These are phyloP conservation scores for Asclepias syriaca DNA, from an alignment of 257 asterid genomes.

Conservation along the genomic window DNA sequence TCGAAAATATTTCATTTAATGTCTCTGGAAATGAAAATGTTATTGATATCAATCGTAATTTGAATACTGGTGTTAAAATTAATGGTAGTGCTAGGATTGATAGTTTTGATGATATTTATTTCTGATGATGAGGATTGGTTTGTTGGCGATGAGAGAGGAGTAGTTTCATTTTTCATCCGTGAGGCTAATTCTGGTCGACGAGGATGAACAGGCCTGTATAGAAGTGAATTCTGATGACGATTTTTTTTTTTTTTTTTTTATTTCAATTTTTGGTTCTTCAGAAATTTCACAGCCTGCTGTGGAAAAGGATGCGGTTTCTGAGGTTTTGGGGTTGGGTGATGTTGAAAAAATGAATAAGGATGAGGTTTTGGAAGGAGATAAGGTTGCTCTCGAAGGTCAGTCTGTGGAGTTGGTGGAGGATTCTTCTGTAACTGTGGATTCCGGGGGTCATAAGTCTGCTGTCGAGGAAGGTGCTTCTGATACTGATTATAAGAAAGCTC, in stretches of 20 bases:
- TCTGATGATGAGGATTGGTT: constrained; percentile 51
- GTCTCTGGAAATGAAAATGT: constrained; percentile 20
- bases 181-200: constrained; percentile 19
- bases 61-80: constrained; percentile 6
- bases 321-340: constrained; percentile 27
- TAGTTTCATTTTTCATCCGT: constrained; percentile 47
- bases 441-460: constrained; percentile 3
- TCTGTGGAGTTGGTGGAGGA: constrained; percentile 14
- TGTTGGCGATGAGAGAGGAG: constrained; percentile 47
- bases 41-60: constrained; percentile 14
- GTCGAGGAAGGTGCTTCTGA: constrained; percentile 12
- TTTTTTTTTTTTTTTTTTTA: constrained; percentile 11
- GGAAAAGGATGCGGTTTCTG: constrained; percentile 27
- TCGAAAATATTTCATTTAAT: constrained; percentile 15
- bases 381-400: constrained; percentile 29
- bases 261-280: constrained; percentile 18
- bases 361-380: constrained; percentile 16
- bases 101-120: constrained; percentile 13
- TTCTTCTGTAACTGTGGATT: constrained; percentile 15
- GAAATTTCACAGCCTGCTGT: constrained; percentile 22
- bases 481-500: constrained; percentile 3
- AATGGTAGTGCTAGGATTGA: constrained; percentile 20
- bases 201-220: constrained; percentile 14
- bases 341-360: constrained; percentile 21
- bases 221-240: constrained; percentile 25